Conservation (phyloP, 1,284 basidiomycete genomes). For the Mixia osmundae region DNA sequence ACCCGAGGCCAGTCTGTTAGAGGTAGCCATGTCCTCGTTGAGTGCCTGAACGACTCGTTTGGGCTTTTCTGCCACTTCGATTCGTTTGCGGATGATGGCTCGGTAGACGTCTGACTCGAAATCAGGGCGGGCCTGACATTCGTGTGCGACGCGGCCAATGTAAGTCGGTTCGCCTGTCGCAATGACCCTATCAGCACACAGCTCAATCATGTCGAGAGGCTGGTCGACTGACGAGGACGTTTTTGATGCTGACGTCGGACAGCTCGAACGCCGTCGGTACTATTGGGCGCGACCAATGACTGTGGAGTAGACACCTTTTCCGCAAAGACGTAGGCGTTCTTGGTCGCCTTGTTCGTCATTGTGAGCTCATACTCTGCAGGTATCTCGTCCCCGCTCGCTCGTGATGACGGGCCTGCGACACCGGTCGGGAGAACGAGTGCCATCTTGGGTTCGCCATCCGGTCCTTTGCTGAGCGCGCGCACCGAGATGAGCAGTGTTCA, state of each 20-base stretch:
- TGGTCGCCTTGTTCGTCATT: slow-evolving; percentile 15
- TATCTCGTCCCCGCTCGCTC: slow-evolving; percentile 6
- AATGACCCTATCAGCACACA: neutral
- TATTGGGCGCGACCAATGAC: slow-evolving; percentile 6
- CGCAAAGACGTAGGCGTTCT: slow-evolving; percentile 19
- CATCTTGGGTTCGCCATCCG: slow-evolving; percentile 13
- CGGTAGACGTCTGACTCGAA: slow-evolving; percentile 20
- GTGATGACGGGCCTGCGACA: neutral
- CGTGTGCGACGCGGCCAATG: slow-evolving; percentile 17
- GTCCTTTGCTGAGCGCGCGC: slow-evolving; percentile 9
- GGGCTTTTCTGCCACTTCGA: slow-evolving; percentile 22
- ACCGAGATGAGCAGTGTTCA: neutral
- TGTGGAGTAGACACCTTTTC: neutral
- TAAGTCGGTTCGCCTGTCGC: slow-evolving; percentile 8
- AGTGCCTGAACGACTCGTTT: slow-evolving; percentile 22
- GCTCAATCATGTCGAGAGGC: neutral
- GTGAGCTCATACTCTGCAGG: slow-evolving; percentile 17
- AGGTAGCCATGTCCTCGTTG: slow-evolving; percentile 19
- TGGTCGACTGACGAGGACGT: neutral
- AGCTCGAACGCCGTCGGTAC: neutral
- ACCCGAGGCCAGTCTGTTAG: slow-evolving; percentile 21
- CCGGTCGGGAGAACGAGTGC: slow-evolving; percentile 11
- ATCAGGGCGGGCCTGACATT: slow-evolving; percentile 16
- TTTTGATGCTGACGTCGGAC: neutral
- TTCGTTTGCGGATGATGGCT: slow-evolving; percentile 22